A percentile compares a stretch with the other conserved stretches of the same genome.
Conservation (phyloP, 2,329 filamentous ascomycete species). For the Akanthomyces dipterigenus region DNA sequence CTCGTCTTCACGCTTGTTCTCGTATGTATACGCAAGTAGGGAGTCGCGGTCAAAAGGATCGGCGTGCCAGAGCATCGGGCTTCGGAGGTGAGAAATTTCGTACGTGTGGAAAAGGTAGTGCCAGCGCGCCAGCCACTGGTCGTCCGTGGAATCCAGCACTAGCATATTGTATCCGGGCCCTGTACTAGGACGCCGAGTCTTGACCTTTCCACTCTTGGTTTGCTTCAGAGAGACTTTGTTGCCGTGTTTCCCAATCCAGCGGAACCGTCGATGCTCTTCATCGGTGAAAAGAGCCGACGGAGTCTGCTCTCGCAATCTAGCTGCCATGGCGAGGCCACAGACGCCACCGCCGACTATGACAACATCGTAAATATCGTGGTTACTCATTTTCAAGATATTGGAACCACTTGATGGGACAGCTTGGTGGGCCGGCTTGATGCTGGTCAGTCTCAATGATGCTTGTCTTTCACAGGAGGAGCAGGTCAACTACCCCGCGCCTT, state of each 20-base stretch:
- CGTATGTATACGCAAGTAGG: slow-evolving; percentile 61
- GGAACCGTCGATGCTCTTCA: slow-evolving; percentile 73
- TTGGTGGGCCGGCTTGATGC: background rate
- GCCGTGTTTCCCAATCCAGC: slow-evolving; percentile 65
- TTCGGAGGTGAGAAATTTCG: slow-evolving; percentile 65
- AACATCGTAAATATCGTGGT: slow-evolving; percentile 50
- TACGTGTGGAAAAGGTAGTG: slow-evolving; percentile 61
- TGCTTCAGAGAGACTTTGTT: slow-evolving; percentile 51
- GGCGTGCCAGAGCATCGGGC: slow-evolving; percentile 78
- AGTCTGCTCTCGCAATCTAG: slow-evolving; percentile 63
- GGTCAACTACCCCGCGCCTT: background rate
- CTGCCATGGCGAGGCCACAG: slow-evolving; percentile 66
- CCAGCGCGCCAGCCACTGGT: slow-evolving; percentile 66
- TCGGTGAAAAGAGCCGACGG: slow-evolving; percentile 78
- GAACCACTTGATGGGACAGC: too few species aligned
- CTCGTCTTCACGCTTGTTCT: slow-evolving; percentile 53
- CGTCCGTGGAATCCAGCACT: slow-evolving; percentile 59
- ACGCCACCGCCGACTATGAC: slow-evolving; percentile 70
- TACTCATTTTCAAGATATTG: background rate
- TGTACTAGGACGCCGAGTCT: background rate
- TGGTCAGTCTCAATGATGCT: background rate
- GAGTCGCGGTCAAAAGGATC: slow-evolving; percentile 71
- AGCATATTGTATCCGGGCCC: slow-evolving; percentile 39
- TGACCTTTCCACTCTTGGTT: slow-evolving; percentile 28
- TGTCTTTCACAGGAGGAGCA: background rate